Evolutionary conservation across 495 filamentous ascomycete species (phyloP).

Genomic region (Neurospora sp.): DNA sequence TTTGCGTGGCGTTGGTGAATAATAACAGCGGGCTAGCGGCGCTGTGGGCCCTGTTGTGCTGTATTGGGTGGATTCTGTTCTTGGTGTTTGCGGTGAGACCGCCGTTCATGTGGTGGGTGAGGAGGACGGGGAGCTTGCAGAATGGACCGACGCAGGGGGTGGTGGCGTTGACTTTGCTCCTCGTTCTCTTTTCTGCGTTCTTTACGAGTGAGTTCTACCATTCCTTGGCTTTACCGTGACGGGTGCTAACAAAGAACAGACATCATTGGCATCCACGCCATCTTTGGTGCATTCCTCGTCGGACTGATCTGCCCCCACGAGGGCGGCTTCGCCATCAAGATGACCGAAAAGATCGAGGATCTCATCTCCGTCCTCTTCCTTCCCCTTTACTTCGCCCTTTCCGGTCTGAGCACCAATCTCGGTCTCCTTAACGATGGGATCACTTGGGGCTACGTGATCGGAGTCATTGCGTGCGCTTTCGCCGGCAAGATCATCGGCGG

Average conservation of each 20-base stretch:
- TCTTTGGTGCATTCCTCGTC: slow-evolving; percentile 81
- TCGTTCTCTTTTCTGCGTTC: slow-evolving; percentile 77
- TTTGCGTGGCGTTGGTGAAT: slow-evolving; percentile 92
- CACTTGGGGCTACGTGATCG: slow-evolving; percentile 89
- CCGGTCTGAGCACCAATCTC: slow-evolving; percentile 81
- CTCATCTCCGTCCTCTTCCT: slow-evolving; percentile 80
- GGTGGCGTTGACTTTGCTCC: slow-evolving; percentile 70
- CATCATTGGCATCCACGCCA: slow-evolving; percentile 79
- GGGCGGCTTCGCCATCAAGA: slow-evolving; percentile 84
- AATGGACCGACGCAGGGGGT: slow-evolving; percentile 87
- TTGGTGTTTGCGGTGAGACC: slow-evolving; percentile 69
- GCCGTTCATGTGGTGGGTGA: slow-evolving; percentile 63
- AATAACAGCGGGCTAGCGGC: slow-evolving; percentile 76
- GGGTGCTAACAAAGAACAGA: slow-evolving; percentile 26
- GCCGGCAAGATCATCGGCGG: slow-evolving; percentile 79
- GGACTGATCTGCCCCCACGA: slow-evolving; percentile 92
- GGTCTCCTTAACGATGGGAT: slow-evolving; percentile 74
- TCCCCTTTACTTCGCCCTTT: slow-evolving; percentile 91
- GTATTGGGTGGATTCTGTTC: slow-evolving; percentile 67
- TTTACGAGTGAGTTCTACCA: slow-evolving; percentile 57
- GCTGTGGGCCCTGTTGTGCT: slow-evolving; percentile 73
- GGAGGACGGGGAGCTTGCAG: slow-evolving; percentile 65
- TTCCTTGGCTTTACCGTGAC: not conserved
- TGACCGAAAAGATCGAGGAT: slow-evolving; percentile 96
- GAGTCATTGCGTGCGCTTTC: slow-evolving; percentile 75